These are phyloP conservation scores for Gnaphalium uliginosum DNA, from an alignment of 129 eudicot genomes.

Conservation along the genomic window DNA sequence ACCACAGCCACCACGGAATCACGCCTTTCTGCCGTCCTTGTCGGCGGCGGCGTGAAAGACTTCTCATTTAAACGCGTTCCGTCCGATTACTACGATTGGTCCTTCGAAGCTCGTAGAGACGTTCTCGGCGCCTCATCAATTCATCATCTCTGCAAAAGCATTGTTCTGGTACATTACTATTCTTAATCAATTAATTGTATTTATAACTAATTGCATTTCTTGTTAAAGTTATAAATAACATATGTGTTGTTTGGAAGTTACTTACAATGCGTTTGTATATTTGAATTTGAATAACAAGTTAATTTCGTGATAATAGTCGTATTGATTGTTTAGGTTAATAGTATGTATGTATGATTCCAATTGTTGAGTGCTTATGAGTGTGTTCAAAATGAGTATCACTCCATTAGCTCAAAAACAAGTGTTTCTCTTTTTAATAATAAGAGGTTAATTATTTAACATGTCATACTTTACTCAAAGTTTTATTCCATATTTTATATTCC, in stretches of 20 bases:
- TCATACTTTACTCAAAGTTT: too few species aligned
- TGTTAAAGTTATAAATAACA: background rate
- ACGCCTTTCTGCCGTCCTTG: conserved; percentile 75
- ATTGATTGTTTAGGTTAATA: background rate
- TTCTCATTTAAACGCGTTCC: conserved; percentile 74
- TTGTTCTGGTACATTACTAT: conserved; percentile 67
- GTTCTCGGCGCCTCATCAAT: conserved; percentile 74
- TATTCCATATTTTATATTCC: too few species aligned
- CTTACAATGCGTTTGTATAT: background rate
- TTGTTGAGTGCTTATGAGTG: background rate
- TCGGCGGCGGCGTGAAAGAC: conserved; percentile 53
- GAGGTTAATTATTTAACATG: too few species aligned
- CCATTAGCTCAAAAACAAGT: too few species aligned
- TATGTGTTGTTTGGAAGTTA: too few species aligned
- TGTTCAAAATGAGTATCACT: background rate
- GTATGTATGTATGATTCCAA: background rate
- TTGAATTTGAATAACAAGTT: background rate
- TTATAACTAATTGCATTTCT: background rate
- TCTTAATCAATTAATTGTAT: background rate
- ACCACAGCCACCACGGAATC: conserved; percentile 58
- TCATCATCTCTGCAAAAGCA: conserved; percentile 96
- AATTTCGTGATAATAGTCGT: background rate
- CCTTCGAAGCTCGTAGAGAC: conserved; percentile 72
- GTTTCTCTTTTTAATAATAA: too few species aligned
- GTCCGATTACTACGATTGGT: conserved; percentile 83